Percentiles rank a stretch among this genome's conserved stretches.
Conservation (phyloP, 257 asterid genomes). For the Scutellaria baicalensis region DNA sequence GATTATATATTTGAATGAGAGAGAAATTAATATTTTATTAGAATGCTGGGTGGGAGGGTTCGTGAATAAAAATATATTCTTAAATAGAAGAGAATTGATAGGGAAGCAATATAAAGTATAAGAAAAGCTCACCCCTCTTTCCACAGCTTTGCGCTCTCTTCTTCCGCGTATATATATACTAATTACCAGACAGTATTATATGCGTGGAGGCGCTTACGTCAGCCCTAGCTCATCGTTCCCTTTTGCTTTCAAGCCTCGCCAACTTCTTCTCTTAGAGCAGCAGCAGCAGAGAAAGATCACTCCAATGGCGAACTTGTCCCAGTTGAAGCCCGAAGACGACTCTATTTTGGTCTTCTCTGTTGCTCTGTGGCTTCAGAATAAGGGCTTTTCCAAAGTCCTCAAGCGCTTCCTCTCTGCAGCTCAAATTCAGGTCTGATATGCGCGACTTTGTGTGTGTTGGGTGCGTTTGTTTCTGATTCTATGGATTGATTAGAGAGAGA, state of each 20-base stretch:
- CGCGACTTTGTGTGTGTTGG: background rate
- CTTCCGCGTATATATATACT: background rate
- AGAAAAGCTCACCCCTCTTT: background rate
- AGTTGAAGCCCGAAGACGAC: conserved; percentile 32
- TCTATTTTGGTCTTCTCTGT: conserved; percentile 28
- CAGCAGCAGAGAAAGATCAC: conserved; percentile 16
- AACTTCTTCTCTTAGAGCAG: conserved; percentile 33
- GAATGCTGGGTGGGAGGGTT: too few relatives aligned
- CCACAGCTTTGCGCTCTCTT: too few relatives aligned
- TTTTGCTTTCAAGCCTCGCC: conserved; percentile 44
- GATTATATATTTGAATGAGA: too few relatives aligned
- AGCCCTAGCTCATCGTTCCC: conserved; percentile 24
- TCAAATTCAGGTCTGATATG: conserved; percentile 33
- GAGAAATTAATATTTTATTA: too few relatives aligned
- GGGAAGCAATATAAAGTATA: too few relatives aligned
- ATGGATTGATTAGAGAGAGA: background rate
- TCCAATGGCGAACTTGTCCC: conserved; percentile 21
- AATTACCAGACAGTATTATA: background rate
- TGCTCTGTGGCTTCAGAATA: conserved; percentile 42
- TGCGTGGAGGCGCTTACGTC: conserved; percentile 27
- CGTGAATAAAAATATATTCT: too few relatives aligned
- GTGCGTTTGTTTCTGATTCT: background rate
- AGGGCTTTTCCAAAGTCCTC: conserved; percentile 42
- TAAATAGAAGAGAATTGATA: too few relatives aligned
- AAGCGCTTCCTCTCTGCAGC: conserved; percentile 44